A percentile compares a stretch with the other conserved stretches of the same genome.
Evolutionary conservation across 75 land plant species (phyloP).

Genomic region (Selaginella moellendorffii): DNA sequence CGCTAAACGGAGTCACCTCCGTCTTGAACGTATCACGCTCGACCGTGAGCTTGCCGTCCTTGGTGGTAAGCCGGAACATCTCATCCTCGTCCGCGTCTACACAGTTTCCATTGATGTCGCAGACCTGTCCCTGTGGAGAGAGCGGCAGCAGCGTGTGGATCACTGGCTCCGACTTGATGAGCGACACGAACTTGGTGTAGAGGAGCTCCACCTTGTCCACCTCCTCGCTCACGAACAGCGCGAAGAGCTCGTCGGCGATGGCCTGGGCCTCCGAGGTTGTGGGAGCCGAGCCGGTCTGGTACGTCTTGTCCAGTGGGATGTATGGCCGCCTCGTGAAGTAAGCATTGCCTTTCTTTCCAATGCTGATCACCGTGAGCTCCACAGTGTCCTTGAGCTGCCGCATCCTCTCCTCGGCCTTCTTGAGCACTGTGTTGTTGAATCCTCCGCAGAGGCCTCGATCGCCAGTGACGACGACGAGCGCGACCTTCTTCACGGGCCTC

Average conservation of each 20-base stretch:
- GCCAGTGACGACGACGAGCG: conserved; percentile 51
- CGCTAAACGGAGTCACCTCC: conserved; percentile 22
- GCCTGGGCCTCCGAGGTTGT: conserved; percentile 59
- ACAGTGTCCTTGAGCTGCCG: conserved; percentile 23
- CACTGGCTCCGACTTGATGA: conserved; percentile 49
- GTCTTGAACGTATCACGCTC: conserved; percentile 35
- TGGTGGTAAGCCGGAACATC: conserved; percentile 49
- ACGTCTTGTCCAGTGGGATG: conserved; percentile 36
- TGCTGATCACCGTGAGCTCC: conserved; percentile 28
- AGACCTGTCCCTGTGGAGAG: conserved; percentile 50
- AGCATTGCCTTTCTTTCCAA: conserved; percentile 47
- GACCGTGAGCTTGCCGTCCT: conserved; percentile 39
- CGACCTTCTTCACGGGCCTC: conserved; percentile 41
- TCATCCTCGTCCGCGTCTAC: conserved; percentile 63
- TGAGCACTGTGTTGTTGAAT: conserved; percentile 42
- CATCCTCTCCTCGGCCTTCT: conserved; percentile 44
- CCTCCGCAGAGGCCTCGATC: conserved; percentile 62
- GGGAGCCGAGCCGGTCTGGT: conserved; percentile 24
- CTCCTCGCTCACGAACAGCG: conserved; percentile 47
- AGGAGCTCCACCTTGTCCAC: conserved; percentile 60
- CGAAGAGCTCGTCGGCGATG: conserved; percentile 51
- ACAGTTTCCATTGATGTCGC: conserved; percentile 45
- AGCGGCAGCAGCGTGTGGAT: conserved; percentile 52
- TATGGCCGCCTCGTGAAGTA: conserved; percentile 41
- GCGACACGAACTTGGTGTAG: conserved; percentile 51